Evolutionary conservation across 768 basidiomycete species (phyloP).

Genomic region (Kockovaella imperatae): DNA sequence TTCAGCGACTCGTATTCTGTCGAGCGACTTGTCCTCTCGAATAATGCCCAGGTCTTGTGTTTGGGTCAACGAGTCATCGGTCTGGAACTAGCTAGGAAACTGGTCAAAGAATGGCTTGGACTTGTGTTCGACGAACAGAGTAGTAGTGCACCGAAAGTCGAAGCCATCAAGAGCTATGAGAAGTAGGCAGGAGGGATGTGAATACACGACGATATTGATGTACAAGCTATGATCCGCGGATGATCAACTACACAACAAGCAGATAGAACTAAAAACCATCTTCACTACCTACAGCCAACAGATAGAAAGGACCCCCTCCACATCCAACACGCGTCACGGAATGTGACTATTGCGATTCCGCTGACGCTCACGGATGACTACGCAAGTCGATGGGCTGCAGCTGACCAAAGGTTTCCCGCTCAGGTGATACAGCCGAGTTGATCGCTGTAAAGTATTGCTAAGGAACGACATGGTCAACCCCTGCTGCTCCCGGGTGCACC

Average conservation of each 20-base stretch:
- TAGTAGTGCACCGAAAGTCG: constrained; percentile 38
- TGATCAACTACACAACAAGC: too few species aligned
- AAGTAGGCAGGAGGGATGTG: too few species aligned
- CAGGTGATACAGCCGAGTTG: neutral
- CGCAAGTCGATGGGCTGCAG: too few species aligned
- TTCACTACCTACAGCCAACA: too few species aligned
- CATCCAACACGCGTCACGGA: too few species aligned
- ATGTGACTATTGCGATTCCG: too few species aligned
- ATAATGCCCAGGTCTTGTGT: constrained; percentile 41
- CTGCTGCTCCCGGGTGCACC: neutral
- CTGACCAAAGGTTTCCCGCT: too few species aligned
- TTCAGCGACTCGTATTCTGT: constrained; percentile 43
- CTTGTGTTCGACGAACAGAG: constrained; percentile 35
- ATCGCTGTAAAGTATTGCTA: constrained; percentile 3
- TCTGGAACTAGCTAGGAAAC: constrained; percentile 30
- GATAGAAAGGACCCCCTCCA: too few species aligned
- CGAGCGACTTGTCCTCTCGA: constrained; percentile 41
- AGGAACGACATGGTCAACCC: neutral
- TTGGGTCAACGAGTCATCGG: constrained; percentile 43
- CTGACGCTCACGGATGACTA: too few species aligned
- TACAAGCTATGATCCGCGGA: too few species aligned
- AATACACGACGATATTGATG: too few species aligned
- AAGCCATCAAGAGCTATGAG: constrained; percentile 39
- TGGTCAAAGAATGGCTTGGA: constrained; percentile 39
- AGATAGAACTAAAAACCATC: too few species aligned